Evolutionary conservation across 1,284 basidiomycete genomes (phyloP).

Genomic region (Melampsora abietis-canadensis): DNA sequence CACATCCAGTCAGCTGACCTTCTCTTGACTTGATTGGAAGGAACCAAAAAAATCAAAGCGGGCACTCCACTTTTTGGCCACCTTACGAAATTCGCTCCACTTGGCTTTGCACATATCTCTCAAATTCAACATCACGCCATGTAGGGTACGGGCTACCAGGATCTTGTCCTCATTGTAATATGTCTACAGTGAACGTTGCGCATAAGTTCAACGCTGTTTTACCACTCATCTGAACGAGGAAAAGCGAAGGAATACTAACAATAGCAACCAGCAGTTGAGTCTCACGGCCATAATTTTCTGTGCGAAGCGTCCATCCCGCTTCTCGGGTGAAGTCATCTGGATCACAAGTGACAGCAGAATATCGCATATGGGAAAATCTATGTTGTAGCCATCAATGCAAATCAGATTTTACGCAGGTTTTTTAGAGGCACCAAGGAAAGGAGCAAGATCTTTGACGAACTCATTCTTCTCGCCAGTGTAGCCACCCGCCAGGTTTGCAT

Average conservation of each 20-base stretch:
- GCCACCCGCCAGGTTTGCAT: constrained; percentile 36
- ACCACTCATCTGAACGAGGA: not conserved
- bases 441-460: constrained; percentile 11
- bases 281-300: constrained; percentile 78
- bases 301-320: constrained; percentile 72
- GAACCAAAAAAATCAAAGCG: not conserved
- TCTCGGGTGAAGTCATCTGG: constrained; percentile 83
- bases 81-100: constrained; percentile 43
- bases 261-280: constrained; percentile 79
- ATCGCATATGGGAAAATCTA: constrained; percentile 43
- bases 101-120: constrained; percentile 97
- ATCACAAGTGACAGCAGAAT: constrained; percentile 73
- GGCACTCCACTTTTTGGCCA: constrained; percentile 13
- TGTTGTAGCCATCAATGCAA: too few species aligned
- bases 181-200: constrained; percentile 17
- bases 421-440: not conserved
- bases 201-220: constrained; percentile 15
- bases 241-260: constrained; percentile 45
- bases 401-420: too few species aligned
- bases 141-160: constrained; percentile 83
- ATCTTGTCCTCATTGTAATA: constrained; percentile 91
- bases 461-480: constrained; percentile 34
- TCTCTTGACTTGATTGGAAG: constrained; percentile 68
- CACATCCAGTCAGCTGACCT: constrained; percentile 60
- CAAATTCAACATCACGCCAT: constrained; percentile 96